Conservation (phyloP, 2,329 filamentous ascomycete species). For the Corinectria fuckeliana region DNA sequence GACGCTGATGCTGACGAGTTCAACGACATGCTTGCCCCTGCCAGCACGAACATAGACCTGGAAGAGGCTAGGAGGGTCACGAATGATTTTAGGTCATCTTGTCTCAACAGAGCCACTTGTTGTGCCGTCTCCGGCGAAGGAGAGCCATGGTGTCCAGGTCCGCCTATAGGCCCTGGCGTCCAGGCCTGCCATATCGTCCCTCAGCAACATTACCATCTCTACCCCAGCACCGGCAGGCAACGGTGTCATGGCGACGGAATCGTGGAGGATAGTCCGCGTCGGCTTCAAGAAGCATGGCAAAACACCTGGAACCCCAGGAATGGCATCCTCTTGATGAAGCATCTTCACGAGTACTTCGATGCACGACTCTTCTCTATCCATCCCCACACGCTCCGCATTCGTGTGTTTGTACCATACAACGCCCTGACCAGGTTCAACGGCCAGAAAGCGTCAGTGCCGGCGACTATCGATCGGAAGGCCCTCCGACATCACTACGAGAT, state of each 20-base stretch:
- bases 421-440: neutral
- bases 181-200: conserved; percentile 30
- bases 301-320: conserved; percentile 5
- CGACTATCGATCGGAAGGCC: neutral
- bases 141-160: conserved; percentile 15
- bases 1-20: neutral
- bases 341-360: neutral
- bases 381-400: neutral
- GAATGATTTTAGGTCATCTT: conserved; percentile 4
- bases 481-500: neutral
- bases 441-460: neutral
- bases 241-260: neutral
- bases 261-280: neutral
- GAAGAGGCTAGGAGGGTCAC: neutral
- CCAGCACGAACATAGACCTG: neutral
- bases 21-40: neutral
- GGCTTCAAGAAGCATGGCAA: conserved; percentile 13
- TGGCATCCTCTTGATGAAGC: neutral
- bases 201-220: conserved; percentile 28
- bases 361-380: neutral
- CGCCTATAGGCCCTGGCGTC: conserved; percentile 19
- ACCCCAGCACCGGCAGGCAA: conserved; percentile 7
- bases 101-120: neutral
- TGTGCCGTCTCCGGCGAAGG: conserved; percentile 24
- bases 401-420: neutral